Evolutionary conservation across 2,329 filamentous ascomycete species (phyloP), one percentile per base, ranked within the genome.

Genomic region (Dendrostoma leiphaemia): DNA sequence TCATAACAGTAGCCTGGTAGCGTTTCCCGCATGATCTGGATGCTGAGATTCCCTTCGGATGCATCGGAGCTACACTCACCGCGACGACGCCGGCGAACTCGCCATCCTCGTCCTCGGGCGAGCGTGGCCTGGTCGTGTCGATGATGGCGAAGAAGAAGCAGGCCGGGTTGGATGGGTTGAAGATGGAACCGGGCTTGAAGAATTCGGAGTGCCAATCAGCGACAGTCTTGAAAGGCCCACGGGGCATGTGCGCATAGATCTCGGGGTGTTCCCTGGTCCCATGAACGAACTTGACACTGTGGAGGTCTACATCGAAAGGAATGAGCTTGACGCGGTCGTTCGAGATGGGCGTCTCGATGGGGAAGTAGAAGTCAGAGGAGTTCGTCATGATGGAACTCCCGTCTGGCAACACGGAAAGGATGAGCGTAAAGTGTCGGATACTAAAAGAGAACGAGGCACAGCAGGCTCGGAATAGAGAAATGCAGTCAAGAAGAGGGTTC

Each of bases 31-130:
- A n/a, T n/a, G n/a, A n/a, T n/a, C n/a, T n/a, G n/a, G n/a, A n/a
- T n/a, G n/a, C n/a, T n/a, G n/a, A n/a, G n/a, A n/a, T n/a, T n/a
- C n/a, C n/a, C n/a, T n/a, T n/a, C n/a, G n/a, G n/a, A n/a, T n/a
- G n/a, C n/a, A n/a, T n/a, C n/a, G n/a, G n/a, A n/a, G n/a, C n/a
- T n/a, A n/a, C n/a, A n/a, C n/a, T n/a, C n/a, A n/a, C n/a, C n/a
- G 58, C 53, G 29, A 67, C 61, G 35, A 64, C 59, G n/a, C 67
- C 66, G 1, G 65, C 65, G 6, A 68, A 54, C 32, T 60, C 62
- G n/a, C 63, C 66, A 9, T 65, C 64, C 8, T 59, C 54, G 51
- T 67, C 66, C 37, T 63, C 62, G 23, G 53, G 29, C 3, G 62
- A 63, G 13, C 62, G 24, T 3, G 60, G 58, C 6, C 56, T 56